These are phyloP conservation scores for Casuarina equisetifolia DNA, from an alignment of 306 rosid species.

Conservation along the genomic window DNA sequence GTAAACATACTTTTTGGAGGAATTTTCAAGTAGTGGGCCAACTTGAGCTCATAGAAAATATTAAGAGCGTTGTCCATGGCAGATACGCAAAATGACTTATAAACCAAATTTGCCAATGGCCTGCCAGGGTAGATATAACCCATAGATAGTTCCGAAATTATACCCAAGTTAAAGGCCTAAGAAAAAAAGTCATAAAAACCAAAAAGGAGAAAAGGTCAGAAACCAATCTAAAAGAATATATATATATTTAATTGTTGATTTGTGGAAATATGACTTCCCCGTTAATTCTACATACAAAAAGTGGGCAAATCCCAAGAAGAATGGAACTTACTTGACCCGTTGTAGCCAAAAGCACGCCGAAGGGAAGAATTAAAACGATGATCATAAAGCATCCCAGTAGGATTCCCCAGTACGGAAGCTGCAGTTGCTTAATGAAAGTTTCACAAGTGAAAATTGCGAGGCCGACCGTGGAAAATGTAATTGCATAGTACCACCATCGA, in stretches of 20 bases:
- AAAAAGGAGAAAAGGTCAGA: too few relatives aligned
- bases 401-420: constrained; percentile 14
- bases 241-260: too few relatives aligned
- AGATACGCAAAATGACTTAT: background rate
- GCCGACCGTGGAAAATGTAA: background rate
- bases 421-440: background rate
- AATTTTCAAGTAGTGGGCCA: constrained; percentile 19
- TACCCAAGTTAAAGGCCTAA: background rate
- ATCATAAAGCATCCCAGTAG: background rate
- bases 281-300: background rate
- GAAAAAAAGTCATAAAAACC: background rate
- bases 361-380: background rate
- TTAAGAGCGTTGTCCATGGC: background rate
- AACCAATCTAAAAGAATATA: too few relatives aligned
- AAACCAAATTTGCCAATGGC: background rate
- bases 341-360: constrained; percentile 1
- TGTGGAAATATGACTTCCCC: too few relatives aligned
- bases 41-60: background rate
- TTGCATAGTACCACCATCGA: constrained; percentile 5
- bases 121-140: constrained; percentile 1
- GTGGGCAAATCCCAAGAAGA: too few relatives aligned
- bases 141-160: background rate
- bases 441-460: background rate
- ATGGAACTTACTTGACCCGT: background rate
- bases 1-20: background rate